Percentiles rank a stretch among this genome's conserved stretches.
These are phyloP conservation scores for Hyparrhenia diplandra DNA, from an alignment of 176 grass and related monocot species.

Conservation along the genomic window DNA sequence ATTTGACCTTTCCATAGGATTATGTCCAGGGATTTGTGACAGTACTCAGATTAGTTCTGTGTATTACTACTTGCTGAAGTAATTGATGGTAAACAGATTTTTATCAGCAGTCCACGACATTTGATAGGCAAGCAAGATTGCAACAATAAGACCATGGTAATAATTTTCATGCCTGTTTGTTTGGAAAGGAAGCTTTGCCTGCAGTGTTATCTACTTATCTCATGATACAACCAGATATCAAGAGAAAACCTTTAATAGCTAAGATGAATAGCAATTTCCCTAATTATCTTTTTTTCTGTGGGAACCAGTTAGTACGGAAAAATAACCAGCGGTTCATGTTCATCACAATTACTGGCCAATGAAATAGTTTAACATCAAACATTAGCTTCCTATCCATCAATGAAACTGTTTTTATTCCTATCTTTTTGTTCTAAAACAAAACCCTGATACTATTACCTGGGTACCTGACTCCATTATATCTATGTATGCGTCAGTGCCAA, in stretches of 20 bases:
- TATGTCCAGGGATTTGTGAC: neutral
- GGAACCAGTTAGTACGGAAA: neutral
- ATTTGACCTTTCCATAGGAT: neutral
- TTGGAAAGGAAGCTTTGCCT: neutral
- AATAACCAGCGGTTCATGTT: neutral
- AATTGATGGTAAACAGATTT: neutral
- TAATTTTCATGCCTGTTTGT: neutral
- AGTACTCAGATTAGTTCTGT: neutral
- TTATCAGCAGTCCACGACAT: neutral
- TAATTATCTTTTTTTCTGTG: neutral
- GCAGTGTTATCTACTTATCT: neutral
- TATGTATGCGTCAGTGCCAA: neutral
- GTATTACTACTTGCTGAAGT: neutral
- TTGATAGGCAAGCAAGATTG: neutral
- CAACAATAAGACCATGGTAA: neutral
- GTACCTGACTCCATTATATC: neutral
- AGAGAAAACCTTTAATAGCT: neutral
- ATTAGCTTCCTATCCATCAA: neutral
- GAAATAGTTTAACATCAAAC: neutral
- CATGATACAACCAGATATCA: neutral
- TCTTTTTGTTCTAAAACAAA: neutral
- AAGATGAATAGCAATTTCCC: neutral
- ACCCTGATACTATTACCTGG: neutral
- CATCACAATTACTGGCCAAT: neutral
- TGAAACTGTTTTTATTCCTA: neutral